Conservation (phyloP, 805 yeast species). For the Candida maesae region DNA sequence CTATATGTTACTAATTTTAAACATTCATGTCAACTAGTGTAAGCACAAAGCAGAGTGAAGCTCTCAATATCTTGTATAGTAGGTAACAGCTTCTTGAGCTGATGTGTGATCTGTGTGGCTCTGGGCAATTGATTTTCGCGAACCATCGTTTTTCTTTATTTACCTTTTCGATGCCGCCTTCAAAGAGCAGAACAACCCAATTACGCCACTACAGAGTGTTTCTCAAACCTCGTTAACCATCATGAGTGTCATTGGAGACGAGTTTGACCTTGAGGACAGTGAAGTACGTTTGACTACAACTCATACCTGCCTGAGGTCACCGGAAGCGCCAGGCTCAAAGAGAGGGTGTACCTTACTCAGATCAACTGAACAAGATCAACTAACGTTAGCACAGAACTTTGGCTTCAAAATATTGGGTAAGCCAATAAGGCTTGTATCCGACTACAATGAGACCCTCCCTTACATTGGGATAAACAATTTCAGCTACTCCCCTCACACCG, state of each 20-base stretch:
- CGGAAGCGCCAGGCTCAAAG: too few species aligned
- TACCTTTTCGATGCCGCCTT: slow-evolving; percentile 1
- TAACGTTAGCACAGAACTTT: slow-evolving; percentile 31
- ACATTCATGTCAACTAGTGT: too few species aligned
- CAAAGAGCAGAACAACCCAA: too few species aligned
- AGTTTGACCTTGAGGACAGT: slow-evolving; percentile 16
- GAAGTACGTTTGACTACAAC: slow-evolving; percentile 26
- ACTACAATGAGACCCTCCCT: slow-evolving; percentile 33
- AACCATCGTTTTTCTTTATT: background rate
- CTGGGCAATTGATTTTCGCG: too few species aligned
- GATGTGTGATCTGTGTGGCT: too few species aligned
- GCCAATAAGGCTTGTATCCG: slow-evolving; percentile 31
- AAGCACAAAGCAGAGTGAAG: too few species aligned
- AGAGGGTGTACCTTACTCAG: too few species aligned
- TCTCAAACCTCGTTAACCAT: background rate
- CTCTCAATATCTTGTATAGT: too few species aligned
- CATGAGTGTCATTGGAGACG: slow-evolving; percentile 20
- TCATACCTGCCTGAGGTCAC: too few species aligned
- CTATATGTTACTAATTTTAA: background rate
- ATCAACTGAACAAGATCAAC: too few species aligned
- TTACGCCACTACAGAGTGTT: background rate
- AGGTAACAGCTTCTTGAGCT: too few species aligned
- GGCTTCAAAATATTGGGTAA: slow-evolving; percentile 40
- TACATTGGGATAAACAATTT: slow-evolving; percentile 35
- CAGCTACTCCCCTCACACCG: slow-evolving; percentile 31